A percentile compares a stretch with the other conserved stretches of the same genome.
Conservation (phyloP, 208 protist species). For the Wallacemonas rigidus region DNA sequence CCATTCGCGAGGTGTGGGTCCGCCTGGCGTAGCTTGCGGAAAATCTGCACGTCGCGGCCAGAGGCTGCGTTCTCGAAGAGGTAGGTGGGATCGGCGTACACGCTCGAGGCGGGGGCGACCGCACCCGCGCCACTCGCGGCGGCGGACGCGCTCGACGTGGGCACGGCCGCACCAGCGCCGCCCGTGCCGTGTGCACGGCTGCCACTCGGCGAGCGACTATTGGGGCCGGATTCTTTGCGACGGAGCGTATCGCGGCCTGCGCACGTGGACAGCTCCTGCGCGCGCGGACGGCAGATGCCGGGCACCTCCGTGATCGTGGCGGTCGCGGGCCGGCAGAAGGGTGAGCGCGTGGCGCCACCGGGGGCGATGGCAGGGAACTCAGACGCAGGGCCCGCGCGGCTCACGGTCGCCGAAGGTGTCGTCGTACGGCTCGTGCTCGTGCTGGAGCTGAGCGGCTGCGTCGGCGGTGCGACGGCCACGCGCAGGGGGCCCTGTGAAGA, state of each 20-base stretch:
- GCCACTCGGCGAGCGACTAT: constrained; percentile 1
- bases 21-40: constrained; percentile 50
- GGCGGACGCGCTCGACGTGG: constrained; percentile 9
- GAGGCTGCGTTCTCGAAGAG: constrained; percentile 48
- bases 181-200: not conserved
- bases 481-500: constrained; percentile 20
- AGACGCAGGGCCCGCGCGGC: not conserved
- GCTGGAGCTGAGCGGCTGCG: constrained; percentile 33
- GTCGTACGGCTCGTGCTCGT: constrained; percentile 32
- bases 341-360: not conserved
- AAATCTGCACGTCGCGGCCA: constrained; percentile 38
- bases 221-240: constrained; percentile 1
- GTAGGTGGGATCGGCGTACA: constrained; percentile 49
- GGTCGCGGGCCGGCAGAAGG: not conserved
- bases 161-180: not conserved
- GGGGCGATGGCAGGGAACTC: not conserved
- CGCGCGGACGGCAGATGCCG: constrained; percentile 16
- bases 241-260: constrained; percentile 15
- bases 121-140: constrained; percentile 8
- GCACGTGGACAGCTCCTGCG: not conserved
- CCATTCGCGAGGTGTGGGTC: constrained; percentile 68
- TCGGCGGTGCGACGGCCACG: constrained; percentile 33
- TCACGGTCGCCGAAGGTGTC: constrained; percentile 24
- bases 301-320: not conserved
- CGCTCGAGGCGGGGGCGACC: not conserved